phyloP scores from a whole-genome alignment of 2,329 filamentous ascomycete species.

The Eutypa lata region DNA sequence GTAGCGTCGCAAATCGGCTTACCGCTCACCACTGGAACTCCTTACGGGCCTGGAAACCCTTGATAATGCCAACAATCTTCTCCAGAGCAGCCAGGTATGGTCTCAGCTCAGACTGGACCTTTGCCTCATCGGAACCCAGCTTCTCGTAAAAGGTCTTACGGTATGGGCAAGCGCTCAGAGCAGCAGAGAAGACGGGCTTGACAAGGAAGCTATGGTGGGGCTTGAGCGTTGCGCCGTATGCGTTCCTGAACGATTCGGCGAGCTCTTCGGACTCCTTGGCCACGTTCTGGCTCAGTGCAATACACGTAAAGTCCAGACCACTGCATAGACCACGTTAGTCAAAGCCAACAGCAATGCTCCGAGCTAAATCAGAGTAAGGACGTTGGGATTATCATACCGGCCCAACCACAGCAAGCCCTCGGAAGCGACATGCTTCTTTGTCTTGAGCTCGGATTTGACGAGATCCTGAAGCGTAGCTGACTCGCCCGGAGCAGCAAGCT shows the following conservation, averaged over 20 bases:
- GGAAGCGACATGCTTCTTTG: conserved; percentile 82
- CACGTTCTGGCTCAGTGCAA: conserved; percentile 77
- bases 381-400: conserved; percentile 55
- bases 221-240: conserved; percentile 86
- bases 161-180: conserved; percentile 92
- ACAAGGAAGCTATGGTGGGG: conserved; percentile 85
- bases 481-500: conserved; percentile 71
- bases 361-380: conserved; percentile 3
- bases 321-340: conserved; percentile 41
- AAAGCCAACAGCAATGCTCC: background rate
- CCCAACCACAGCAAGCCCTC: conserved; percentile 90
- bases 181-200: conserved; percentile 88
- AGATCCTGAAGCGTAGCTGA: conserved; percentile 85
- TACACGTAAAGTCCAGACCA: conserved; percentile 89
- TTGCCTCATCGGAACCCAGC: conserved; percentile 64
- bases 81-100: conserved; percentile 76
- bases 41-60: conserved; percentile 53
- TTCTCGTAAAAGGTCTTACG: conserved; percentile 90
- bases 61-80: conserved; percentile 74
- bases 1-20: too few relatives aligned
- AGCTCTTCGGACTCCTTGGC: conserved; percentile 70
- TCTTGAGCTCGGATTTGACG: conserved; percentile 83
- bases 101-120: conserved; percentile 62
- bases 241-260: conserved; percentile 77
- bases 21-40: conserved; percentile 53